These are phyloP conservation scores for Xylaria intraflava DNA, from an alignment of 495 filamentous ascomycete genomes.

Conservation along the genomic window DNA sequence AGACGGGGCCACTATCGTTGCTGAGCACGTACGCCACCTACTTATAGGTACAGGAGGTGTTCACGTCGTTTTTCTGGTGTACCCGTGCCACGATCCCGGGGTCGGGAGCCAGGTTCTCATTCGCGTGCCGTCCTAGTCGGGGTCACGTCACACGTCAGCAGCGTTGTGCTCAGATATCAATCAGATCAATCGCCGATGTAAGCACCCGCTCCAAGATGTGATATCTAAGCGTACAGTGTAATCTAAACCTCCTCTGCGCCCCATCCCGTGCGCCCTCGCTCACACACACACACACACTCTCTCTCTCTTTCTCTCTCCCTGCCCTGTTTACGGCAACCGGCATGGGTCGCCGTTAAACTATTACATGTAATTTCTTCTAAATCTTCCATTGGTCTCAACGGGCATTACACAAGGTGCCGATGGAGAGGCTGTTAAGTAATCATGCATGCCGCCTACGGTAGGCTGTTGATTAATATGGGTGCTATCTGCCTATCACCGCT, in stretches of 20 bases:
- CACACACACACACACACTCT: too few relatives aligned
- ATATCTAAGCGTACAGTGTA: background rate
- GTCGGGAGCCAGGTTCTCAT: background rate
- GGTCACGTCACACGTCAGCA: slow-evolving; percentile 10
- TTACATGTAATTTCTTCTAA: too few relatives aligned
- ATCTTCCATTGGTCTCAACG: too few relatives aligned
- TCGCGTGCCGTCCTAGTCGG: background rate
- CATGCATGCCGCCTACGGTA: too few relatives aligned
- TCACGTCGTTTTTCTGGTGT: background rate
- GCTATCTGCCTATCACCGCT: too few relatives aligned
- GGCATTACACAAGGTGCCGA: background rate
- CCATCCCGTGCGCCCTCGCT: background rate
- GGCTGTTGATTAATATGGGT: too few relatives aligned
- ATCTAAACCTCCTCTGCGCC: background rate
- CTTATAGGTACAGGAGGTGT: too few relatives aligned
- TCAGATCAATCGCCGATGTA: slow-evolving; percentile 12
- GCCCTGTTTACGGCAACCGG: background rate
- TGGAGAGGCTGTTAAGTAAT: too few relatives aligned
- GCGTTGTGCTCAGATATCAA: slow-evolving; percentile 10
- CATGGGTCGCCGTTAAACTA: background rate
- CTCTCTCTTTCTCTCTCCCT: too few relatives aligned
- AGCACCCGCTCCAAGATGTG: slow-evolving; percentile 5
- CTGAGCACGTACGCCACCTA: too few relatives aligned
- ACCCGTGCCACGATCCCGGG: background rate
- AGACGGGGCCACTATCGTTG: too few relatives aligned